Conservation (phyloP, 129 eudicot genomes). For the carrot (Daucus carota) region DNA sequence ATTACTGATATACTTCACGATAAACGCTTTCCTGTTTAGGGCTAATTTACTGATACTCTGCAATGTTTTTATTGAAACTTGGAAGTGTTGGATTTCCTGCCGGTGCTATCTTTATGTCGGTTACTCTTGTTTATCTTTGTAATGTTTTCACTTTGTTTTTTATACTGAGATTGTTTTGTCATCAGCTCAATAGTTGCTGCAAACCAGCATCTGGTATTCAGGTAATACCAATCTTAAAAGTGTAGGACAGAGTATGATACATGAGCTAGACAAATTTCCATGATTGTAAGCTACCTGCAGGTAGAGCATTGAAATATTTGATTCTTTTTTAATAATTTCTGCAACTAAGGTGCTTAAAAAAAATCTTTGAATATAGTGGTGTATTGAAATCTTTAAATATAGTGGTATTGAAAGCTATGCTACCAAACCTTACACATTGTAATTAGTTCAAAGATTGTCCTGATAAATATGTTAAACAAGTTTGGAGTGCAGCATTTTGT, state of each 20-base stretch:
- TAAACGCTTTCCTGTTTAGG: conserved; percentile 11
- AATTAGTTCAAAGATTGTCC: too few species aligned
- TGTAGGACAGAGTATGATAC: background rate
- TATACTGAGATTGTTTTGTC: background rate
- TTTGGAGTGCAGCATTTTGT: too few species aligned
- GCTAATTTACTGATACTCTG: background rate
- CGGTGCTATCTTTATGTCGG: background rate
- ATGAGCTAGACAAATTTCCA: background rate
- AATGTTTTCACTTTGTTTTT: too few species aligned
- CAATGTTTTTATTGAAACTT: background rate
- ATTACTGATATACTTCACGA: conserved; percentile 26
- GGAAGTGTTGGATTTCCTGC: background rate
- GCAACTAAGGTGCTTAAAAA: too few species aligned
- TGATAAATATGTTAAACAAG: too few species aligned
- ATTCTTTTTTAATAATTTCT: too few species aligned
- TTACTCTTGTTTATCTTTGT: background rate
- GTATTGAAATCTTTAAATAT: too few species aligned
- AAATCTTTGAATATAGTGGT: too few species aligned
- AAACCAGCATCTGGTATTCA: background rate
- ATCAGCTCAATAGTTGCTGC: background rate
- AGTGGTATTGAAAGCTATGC: too few species aligned
- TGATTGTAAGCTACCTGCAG: too few species aligned
- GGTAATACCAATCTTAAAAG: background rate
- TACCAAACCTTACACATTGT: too few species aligned
- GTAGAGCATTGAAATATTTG: background rate